These are phyloP conservation scores for Zymoseptoria pseudotritici DNA, from an alignment of 2,329 filamentous ascomycete genomes.

Conservation along the genomic window DNA sequence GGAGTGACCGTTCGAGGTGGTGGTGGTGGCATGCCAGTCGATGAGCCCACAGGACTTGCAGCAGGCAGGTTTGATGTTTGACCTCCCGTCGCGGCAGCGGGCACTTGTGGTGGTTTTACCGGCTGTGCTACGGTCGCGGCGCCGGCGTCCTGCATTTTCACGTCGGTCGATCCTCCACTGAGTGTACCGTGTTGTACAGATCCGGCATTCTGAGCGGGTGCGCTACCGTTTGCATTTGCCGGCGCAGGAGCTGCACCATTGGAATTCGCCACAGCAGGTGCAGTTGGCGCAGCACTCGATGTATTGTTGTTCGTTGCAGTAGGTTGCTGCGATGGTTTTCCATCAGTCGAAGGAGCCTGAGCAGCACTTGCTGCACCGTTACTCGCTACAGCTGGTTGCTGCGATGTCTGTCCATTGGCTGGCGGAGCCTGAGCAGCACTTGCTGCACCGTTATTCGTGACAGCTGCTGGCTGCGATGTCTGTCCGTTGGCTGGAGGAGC, in stretches of 20 bases:
- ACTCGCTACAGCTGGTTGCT: neutral
- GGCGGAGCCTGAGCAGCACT: neutral
- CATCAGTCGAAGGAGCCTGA: too few relatives aligned
- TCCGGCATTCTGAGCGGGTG: neutral
- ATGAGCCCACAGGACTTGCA: neutral
- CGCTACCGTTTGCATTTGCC: neutral
- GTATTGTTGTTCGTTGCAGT: neutral
- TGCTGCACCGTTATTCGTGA: too few relatives aligned
- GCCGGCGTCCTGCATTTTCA: neutral
- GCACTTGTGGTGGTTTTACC: neutral
- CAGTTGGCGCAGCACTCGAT: neutral
- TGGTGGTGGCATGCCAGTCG: neutral
- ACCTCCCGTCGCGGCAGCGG: neutral
- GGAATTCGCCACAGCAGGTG: neutral
- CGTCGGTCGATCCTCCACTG: neutral
- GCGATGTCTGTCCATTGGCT: too few relatives aligned
- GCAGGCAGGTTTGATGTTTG: neutral
- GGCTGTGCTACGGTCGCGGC: neutral
- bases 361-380: neutral
- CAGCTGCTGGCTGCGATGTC: neutral
- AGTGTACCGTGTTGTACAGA: neutral
- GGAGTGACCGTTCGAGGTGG: neutral
- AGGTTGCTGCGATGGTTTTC: neutral
- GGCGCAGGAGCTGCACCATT: neutral
- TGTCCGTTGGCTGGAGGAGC: neutral